Percentiles rank a stretch among this genome's conserved stretches.
phyloP scores from a whole-genome alignment of 345 rosid genomes.

The Acer saccharum region DNA sequence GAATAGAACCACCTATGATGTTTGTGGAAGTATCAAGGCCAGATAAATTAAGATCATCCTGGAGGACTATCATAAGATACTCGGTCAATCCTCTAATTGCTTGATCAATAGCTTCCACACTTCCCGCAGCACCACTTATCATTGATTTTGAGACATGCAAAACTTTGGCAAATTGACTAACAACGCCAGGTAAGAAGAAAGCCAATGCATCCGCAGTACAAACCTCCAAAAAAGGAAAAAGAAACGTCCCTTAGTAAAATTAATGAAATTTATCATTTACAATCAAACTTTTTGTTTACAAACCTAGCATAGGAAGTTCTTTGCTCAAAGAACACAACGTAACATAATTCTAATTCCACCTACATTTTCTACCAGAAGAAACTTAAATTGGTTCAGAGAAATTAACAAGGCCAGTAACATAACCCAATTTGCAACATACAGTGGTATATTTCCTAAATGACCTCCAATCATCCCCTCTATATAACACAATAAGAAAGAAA shows the following conservation, averaged over 20 bases:
- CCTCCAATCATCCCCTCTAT: neutral
- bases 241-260: slow-evolving; percentile 14
- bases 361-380: neutral
- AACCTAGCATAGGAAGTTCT: neutral
- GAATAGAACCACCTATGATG: slow-evolving; percentile 38
- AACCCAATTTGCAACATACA: neutral
- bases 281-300: neutral
- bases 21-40: slow-evolving; percentile 35
- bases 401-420: neutral
- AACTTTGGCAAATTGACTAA: slow-evolving; percentile 84
- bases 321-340: neutral
- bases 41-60: slow-evolving; percentile 64
- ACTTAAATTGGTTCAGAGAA: neutral
- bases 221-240: slow-evolving; percentile 55
- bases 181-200: slow-evolving; percentile 93
- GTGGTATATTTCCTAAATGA: neutral
- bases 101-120: slow-evolving; percentile 76
- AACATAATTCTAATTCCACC: neutral
- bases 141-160: slow-evolving; percentile 70
- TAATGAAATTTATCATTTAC: neutral
- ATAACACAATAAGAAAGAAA: neutral
- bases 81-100: slow-evolving; percentile 86
- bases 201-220: slow-evolving; percentile 90
- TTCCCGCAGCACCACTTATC: slow-evolving; percentile 96
- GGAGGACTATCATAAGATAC: slow-evolving; percentile 85